Conservation (phyloP, 371 early-diverging fungal genomes). For the Thermomucor indicae-seudaticae region DNA sequence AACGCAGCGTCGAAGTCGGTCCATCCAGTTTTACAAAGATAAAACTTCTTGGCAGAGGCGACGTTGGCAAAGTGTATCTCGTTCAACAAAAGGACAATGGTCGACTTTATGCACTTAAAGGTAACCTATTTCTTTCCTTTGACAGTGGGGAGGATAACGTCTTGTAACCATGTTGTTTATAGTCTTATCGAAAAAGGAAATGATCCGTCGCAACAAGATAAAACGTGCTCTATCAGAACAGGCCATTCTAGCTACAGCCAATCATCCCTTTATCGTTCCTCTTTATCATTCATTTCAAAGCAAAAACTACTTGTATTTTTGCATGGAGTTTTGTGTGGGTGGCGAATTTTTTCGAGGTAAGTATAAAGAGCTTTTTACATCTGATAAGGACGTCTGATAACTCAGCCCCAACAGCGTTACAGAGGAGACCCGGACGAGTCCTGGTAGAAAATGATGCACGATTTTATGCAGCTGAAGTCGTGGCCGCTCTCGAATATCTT, state of each 20-base stretch:
- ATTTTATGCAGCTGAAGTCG: conserved; percentile 98
- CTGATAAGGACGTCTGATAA: too few relatives aligned
- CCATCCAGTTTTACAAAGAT: conserved; percentile 84
- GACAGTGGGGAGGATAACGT: neutral
- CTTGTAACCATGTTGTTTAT: conserved; percentile 33
- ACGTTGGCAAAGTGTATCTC: conserved; percentile 95
- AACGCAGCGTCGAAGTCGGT: conserved; percentile 72
- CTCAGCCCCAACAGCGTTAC: conserved; percentile 78
- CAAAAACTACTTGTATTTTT: conserved; percentile 90
- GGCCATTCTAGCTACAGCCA: conserved; percentile 87
- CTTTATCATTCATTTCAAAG: conserved; percentile 96
- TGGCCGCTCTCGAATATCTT: conserved; percentile 90
- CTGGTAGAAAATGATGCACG: conserved; percentile 84
- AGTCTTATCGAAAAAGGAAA: conserved; percentile 91
- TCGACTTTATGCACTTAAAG: conserved; percentile 92
- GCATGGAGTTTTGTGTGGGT: conserved; percentile 99
- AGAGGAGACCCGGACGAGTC: conserved; percentile 81
- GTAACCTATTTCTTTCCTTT: conserved; percentile 18
- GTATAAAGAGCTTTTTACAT: too few relatives aligned
- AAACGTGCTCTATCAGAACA: conserved; percentile 95
- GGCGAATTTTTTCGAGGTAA: conserved; percentile 96
- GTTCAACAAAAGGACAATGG: conserved; percentile 84
- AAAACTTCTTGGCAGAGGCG: conserved; percentile 61
- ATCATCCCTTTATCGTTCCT: conserved; percentile 97
- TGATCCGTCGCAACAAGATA: conserved; percentile 95